Evolutionary conservation across 495 filamentous ascomycete species (phyloP).

Genomic region (Parathielavia appendiculata): DNA sequence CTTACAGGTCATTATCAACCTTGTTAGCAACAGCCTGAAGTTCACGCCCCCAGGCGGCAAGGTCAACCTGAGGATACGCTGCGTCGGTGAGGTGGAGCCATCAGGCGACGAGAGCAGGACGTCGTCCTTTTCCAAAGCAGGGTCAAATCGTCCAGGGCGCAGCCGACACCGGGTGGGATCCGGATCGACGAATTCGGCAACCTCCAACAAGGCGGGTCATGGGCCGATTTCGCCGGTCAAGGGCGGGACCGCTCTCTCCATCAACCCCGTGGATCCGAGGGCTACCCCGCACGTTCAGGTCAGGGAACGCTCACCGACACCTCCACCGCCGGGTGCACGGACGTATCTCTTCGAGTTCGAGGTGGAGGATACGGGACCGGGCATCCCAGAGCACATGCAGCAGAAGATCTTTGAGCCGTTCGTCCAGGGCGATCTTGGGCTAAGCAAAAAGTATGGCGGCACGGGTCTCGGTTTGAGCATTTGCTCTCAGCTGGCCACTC

Average conservation of each 20-base stretch:
- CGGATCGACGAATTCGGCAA: constrained; percentile 44
- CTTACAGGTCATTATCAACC: constrained; percentile 84
- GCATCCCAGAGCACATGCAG: constrained; percentile 73
- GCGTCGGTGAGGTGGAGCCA: constrained; percentile 53
- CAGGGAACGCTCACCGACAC: constrained; percentile 55
- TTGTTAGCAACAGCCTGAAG: constrained; percentile 88
- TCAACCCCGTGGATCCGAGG: constrained; percentile 56
- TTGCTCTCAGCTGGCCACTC: constrained; percentile 71
- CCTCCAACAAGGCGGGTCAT: constrained; percentile 34
- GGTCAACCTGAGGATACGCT: constrained; percentile 68
- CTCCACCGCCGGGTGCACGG: constrained; percentile 54
- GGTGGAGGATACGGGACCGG: constrained; percentile 84
- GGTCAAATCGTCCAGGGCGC: constrained; percentile 37
- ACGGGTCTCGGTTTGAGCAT: constrained; percentile 90
- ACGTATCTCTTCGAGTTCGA: constrained; percentile 74
- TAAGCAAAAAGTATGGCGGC: constrained; percentile 86
- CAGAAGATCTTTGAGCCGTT: constrained; percentile 89
- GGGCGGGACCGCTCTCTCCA: constrained; percentile 48
- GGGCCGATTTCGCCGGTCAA: constrained; percentile 26
- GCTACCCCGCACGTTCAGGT: constrained; percentile 43
- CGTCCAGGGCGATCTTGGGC: constrained; percentile 80
- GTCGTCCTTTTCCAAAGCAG: constrained; percentile 47
- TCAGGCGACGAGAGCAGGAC: constrained; percentile 40
- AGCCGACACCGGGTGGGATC: constrained; percentile 44
- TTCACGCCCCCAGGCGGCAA: constrained; percentile 78